Evolutionary conservation across 1,284 basidiomycete species (phyloP).

Genomic region (Amylostereum areolatum): DNA sequence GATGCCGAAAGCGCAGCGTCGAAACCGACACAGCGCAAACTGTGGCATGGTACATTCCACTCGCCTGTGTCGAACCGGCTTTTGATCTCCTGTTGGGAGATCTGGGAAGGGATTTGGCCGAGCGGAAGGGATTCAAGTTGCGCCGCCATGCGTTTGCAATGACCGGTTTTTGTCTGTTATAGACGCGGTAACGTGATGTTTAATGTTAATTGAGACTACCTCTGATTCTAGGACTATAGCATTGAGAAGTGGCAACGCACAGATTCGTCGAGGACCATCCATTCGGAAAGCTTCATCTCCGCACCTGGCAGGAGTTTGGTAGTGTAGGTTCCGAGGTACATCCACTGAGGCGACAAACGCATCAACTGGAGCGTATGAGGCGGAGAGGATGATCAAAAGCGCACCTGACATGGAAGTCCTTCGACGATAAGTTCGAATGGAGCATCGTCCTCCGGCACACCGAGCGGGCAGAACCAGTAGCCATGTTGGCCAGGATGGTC

Average conservation of each 20-base stretch:
- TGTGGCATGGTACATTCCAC: slow-evolving; percentile 22
- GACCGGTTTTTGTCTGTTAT: slow-evolving; percentile 17
- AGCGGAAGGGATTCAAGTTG: slow-evolving; percentile 4
- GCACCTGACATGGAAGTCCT: slow-evolving; percentile 13
- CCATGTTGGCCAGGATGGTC: slow-evolving; percentile 15
- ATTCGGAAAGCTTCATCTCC: slow-evolving; percentile 25
- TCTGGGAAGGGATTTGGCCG: slow-evolving; percentile 8
- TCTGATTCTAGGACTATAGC: too few species aligned
- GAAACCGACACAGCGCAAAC: slow-evolving; percentile 23
- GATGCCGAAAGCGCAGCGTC: slow-evolving; percentile 11
- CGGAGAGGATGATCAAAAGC: background rate
- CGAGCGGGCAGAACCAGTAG: slow-evolving; percentile 22
- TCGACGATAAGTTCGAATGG: slow-evolving; percentile 22
- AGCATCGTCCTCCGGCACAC: slow-evolving; percentile 1
- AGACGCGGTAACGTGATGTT: background rate
- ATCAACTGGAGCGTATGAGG: background rate
- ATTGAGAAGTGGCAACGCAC: slow-evolving; percentile 6
- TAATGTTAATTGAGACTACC: background rate
- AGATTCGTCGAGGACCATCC: slow-evolving; percentile 21
- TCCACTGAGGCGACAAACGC: slow-evolving; percentile 17
- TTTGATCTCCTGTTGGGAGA: slow-evolving; percentile 14
- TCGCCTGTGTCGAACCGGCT: slow-evolving; percentile 22
- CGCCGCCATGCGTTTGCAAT: slow-evolving; percentile 17
- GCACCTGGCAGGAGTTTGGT: slow-evolving; percentile 12
- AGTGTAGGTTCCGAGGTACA: slow-evolving; percentile 20